Evolutionary conservation across 768 basidiomycete species (phyloP).

Genomic region (Leccinum imitatum): DNA sequence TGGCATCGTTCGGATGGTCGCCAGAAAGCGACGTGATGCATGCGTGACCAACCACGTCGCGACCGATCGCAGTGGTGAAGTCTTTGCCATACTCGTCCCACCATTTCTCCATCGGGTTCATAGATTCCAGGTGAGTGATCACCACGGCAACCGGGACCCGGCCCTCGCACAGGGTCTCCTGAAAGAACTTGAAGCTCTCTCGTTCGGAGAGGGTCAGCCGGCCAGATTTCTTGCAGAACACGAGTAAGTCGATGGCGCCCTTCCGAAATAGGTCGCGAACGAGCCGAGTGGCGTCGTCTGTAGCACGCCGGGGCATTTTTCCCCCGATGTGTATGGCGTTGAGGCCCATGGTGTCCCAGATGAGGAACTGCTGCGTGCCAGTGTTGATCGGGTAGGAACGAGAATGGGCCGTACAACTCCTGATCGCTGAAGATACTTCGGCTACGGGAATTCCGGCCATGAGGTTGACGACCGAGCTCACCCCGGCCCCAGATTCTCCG

Average conservation of each 20-base stretch:
- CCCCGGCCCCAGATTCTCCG: slow-evolving; percentile 29
- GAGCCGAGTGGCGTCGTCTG: slow-evolving; percentile 18
- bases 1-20: not conserved
- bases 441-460: not conserved
- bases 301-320: not conserved
- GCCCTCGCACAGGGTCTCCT: slow-evolving; percentile 32
- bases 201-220: slow-evolving; percentile 24
- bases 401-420: not conserved
- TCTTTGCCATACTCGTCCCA: slow-evolving; percentile 10
- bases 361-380: not conserved
- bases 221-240: slow-evolving; percentile 31
- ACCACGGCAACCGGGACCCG: slow-evolving; percentile 35
- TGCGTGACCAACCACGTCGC: no score
- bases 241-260: slow-evolving; percentile 32
- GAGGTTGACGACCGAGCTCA: slow-evolving; percentile 30
- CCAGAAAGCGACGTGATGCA: not conserved
- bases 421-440: not conserved
- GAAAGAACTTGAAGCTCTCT: slow-evolving; percentile 31
- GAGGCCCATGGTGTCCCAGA: slow-evolving; percentile 8
- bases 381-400: not conserved
- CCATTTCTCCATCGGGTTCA: slow-evolving; percentile 20
- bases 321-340: not conserved
- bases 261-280: slow-evolving; percentile 18
- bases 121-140: slow-evolving; percentile 35
- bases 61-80: no score